Evolutionary conservation across 805 yeast species (phyloP).

Genomic region (Teunomyces panamensis): DNA sequence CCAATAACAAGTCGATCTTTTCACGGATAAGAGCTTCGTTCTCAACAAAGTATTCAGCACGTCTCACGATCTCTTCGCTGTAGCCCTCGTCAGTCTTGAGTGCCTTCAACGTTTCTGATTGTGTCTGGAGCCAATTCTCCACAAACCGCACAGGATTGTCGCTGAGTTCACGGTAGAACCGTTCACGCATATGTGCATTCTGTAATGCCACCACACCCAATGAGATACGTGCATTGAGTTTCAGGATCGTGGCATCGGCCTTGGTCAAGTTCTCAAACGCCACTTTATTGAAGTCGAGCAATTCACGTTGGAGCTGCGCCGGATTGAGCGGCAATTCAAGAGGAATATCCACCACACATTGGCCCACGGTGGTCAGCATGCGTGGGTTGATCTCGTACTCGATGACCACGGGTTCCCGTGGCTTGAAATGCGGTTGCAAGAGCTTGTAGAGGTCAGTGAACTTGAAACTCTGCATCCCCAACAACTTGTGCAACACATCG

Average conservation of each 20-base stretch:
- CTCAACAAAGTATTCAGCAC: slow-evolving; percentile 74
- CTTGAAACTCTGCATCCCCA: slow-evolving; percentile 52
- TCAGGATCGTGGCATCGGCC: slow-evolving; percentile 43
- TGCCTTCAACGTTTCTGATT: slow-evolving; percentile 80
- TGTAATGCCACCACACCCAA: slow-evolving; percentile 53
- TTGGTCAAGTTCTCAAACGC: slow-evolving; percentile 43
- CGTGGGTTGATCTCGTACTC: slow-evolving; percentile 77
- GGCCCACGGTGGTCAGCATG: slow-evolving; percentile 76
- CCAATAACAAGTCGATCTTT: slow-evolving; percentile 72
- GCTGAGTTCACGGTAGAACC: slow-evolving; percentile 71
- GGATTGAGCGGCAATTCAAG: slow-evolving; percentile 39
- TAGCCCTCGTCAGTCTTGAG: slow-evolving; percentile 87
- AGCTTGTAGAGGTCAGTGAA: slow-evolving; percentile 72
- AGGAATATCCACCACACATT: slow-evolving; percentile 69
- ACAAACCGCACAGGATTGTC: slow-evolving; percentile 77
- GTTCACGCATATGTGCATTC: slow-evolving; percentile 61
- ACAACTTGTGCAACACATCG: slow-evolving; percentile 43
- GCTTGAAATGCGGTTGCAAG: slow-evolving; percentile 66
- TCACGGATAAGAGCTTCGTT: slow-evolving; percentile 65
- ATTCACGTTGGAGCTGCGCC: slow-evolving; percentile 35
- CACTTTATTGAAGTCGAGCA: slow-evolving; percentile 33
- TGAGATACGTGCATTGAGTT: slow-evolving; percentile 41
- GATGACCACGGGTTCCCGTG: slow-evolving; percentile 75
- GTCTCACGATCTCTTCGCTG: slow-evolving; percentile 84
- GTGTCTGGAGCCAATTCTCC: slow-evolving; percentile 71